These are phyloP conservation scores for Mallotus japonicus DNA, from an alignment of 441 rosid genomes.

Conservation along the genomic window DNA sequence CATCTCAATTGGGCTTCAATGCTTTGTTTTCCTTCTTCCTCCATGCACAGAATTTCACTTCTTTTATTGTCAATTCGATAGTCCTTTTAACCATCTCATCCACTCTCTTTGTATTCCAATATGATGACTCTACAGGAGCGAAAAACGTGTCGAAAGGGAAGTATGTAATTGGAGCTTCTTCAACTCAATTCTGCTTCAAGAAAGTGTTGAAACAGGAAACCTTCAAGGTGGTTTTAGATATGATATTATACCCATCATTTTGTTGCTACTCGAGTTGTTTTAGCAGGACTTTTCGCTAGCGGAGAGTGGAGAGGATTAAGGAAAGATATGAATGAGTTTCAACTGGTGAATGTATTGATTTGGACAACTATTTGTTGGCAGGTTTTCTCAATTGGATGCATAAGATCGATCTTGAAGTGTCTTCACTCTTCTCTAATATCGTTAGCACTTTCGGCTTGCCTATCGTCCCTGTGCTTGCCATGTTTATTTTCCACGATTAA, in stretches of 20 bases:
- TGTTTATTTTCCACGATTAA: conserved; percentile 44
- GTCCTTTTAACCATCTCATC: conserved; percentile 56
- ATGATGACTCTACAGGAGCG: conserved; percentile 19
- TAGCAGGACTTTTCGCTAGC: conserved; percentile 49
- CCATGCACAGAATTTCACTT: conserved; percentile 50
- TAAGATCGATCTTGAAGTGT: conserved; percentile 46
- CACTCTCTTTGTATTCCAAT: conserved; percentile 35
- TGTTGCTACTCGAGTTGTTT: conserved; percentile 33
- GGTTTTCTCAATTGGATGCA: conserved; percentile 36
- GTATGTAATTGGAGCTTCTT: conserved; percentile 43
- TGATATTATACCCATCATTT: conserved; percentile 43
- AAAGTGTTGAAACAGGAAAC: conserved; percentile 46
- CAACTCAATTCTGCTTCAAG: conserved; percentile 39
- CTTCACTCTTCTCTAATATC: conserved; percentile 53
- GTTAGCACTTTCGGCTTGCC: conserved; percentile 48
- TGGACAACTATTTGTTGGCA: conserved; percentile 54
- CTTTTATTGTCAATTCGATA: conserved; percentile 45
- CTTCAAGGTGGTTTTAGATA: conserved; percentile 40
- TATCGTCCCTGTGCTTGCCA: conserved; percentile 46
- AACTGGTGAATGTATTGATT: conserved; percentile 34
- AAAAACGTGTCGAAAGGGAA: conserved; percentile 23
- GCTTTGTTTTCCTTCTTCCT: conserved; percentile 52
- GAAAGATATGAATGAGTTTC: conserved; percentile 40
- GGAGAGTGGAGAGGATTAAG: conserved; percentile 44
- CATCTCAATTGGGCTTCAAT: conserved; percentile 56